Base-by-base conservation (phyloP, 345 rosid species). In the Boechera divaricarpa region DNA sequence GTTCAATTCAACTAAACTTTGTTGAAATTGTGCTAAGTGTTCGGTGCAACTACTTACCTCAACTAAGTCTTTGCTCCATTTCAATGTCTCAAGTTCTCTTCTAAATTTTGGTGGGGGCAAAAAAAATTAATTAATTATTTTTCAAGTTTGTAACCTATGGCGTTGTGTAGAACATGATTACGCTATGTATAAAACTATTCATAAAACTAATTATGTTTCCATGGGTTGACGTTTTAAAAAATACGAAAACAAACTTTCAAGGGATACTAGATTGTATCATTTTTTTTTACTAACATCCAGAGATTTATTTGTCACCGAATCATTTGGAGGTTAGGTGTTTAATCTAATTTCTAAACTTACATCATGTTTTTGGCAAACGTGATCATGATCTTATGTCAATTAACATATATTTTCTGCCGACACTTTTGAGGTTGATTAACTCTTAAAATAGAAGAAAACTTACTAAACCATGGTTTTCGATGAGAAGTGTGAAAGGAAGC, bases 11-110 rank as follows among this genome's bases (percentile, higher is more conserved):
- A 77, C 61, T 64, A 63, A 47, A 64, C 66, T 70, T 70, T 56
- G 67, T 77, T 77, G 76, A 77, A 55, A 77, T 56, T 53, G 48
- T 77, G 26, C 15, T 3, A 38, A 63, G 66, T 47, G 80, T 70
- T 77, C 67, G 80, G 76, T 77, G 80, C 61, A 77, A 77, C 76
- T 45, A 77, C 76, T 70, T n/a, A 52, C 64, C 75, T 54, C 65
- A 77, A 58, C 80, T 18, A 70, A 63, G 58, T 42, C 15, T 36
- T 51, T 52, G 29, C n/a, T 62, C 41, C 57, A 45, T 75, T 75
- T 51, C 68, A 11, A 47, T 69, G 45, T 47, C 55, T 32, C 55
- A 18, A 5, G 33, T 69, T 52, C 35, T 58, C 42, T 9, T 16
- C 38, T 32, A 48, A 18, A 5, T 53, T 69, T 61, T 16, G 18